Percentiles rank a stretch among this genome's conserved stretches.
Conservation (phyloP, 1,284 basidiomycete genomes). For the Veloboletus limbatus region DNA sequence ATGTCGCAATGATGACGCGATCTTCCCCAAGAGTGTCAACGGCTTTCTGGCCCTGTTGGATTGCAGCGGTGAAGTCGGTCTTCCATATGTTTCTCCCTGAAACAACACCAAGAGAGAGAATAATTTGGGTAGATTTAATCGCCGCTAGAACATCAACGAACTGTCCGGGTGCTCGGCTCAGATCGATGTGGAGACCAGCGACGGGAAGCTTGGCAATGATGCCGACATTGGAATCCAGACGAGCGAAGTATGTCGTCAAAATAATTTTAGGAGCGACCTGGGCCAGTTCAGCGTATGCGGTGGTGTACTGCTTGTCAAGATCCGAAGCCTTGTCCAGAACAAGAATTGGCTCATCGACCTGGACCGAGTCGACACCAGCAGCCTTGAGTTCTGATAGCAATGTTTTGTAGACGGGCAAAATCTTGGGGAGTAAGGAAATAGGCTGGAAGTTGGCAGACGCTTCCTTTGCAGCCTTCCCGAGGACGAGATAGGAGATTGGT, state of each 20-base stretch:
- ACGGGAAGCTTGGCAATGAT: slow-evolving; percentile 93
- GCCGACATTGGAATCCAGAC: slow-evolving; percentile 89
- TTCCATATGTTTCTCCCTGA: slow-evolving; percentile 99
- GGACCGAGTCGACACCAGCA: slow-evolving; percentile 92
- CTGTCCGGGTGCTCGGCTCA: slow-evolving; percentile 91
- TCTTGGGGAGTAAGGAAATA: slow-evolving; percentile 85
- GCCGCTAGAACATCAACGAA: slow-evolving; percentile 83
- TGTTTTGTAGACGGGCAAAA: slow-evolving; percentile 91
- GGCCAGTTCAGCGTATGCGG: slow-evolving; percentile 81
- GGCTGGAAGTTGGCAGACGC: slow-evolving; percentile 87
- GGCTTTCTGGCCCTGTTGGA: slow-evolving; percentile 85
- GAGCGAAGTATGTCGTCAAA: slow-evolving; percentile 95
- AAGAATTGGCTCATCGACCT: slow-evolving; percentile 97
- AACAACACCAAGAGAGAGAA: slow-evolving; percentile 93
- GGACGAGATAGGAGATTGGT: slow-evolving; percentile 92
- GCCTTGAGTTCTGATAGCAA: slow-evolving; percentile 90
- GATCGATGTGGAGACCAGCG: slow-evolving; percentile 94
- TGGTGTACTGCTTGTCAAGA: slow-evolving; percentile 80
- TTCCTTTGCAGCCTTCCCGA: slow-evolving; percentile 90
- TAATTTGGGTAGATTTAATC: slow-evolving; percentile 77
- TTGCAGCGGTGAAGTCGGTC: slow-evolving; percentile 85
- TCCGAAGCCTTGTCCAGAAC: slow-evolving; percentile 85
- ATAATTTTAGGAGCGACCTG: slow-evolving; percentile 89
- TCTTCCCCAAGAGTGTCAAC: slow-evolving; percentile 78
- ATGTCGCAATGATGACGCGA: slow-evolving; percentile 92